phyloP scores from a whole-genome alignment of 2,329 filamentous ascomycete genomes.

The Harringtonia aguacate region DNA sequence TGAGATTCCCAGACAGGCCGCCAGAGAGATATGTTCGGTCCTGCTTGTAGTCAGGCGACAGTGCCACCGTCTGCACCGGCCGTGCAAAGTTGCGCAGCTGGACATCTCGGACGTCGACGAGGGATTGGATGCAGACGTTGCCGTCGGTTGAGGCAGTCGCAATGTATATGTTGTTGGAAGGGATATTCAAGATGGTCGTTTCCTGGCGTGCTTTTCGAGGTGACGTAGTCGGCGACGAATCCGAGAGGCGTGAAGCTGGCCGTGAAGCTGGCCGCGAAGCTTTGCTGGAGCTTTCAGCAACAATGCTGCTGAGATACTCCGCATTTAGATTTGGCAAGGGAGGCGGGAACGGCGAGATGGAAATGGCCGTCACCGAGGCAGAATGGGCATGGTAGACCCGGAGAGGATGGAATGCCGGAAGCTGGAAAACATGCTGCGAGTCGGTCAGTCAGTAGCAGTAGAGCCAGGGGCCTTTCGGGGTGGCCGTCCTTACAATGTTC shows the following conservation, averaged over 20 bases:
- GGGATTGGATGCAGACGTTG: conserved; percentile 82
- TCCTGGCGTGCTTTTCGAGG: conserved; percentile 42
- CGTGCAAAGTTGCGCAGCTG: conserved; percentile 86
- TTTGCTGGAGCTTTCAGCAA: conserved; percentile 23
- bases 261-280: conserved; percentile 23
- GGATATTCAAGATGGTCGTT: conserved; percentile 54
- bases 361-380: conserved; percentile 81
- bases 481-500: conserved; percentile 75
- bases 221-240: conserved; percentile 36
- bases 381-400: conserved; percentile 88
- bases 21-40: conserved; percentile 87
- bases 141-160: conserved; percentile 92
- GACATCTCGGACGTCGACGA: conserved; percentile 83
- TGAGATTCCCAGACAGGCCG: conserved; percentile 75
- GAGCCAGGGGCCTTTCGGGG: neutral
- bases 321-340: conserved; percentile 33
- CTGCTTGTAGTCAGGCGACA: conserved; percentile 91
- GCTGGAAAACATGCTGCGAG: conserved; percentile 66
- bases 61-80: conserved; percentile 79
- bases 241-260: conserved; percentile 27
- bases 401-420: conserved; percentile 71
- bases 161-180: conserved; percentile 87
- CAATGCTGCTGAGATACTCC: conserved; percentile 25
- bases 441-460: conserved; percentile 8
- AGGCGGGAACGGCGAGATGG: conserved; percentile 74